Base-by-base conservation (phyloP, 2,329 filamentous ascomycete species). In the Penicillium sp. region DNA sequence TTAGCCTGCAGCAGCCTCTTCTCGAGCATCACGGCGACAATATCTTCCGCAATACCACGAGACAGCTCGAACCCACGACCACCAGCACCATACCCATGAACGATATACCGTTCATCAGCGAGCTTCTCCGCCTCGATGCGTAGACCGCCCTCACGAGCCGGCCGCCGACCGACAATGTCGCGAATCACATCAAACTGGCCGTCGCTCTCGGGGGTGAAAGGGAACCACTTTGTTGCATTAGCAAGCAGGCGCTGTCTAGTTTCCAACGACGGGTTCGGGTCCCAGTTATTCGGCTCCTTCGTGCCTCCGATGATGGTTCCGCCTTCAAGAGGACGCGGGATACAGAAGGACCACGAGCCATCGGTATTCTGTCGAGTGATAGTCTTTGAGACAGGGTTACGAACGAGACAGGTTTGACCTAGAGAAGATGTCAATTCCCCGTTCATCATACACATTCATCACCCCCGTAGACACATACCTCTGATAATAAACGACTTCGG, bases 221-320 rank as follows among this genome's bases (percentile, higher is more conserved):
- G 74, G 58, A 77, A 77, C 65, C 69, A 70, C 47, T 75, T 71
- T 2, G 69, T 68, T 40, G 72, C 75, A 12, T 73, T 73, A 3
- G 61, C 58, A 5, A 88, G 75, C 14, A 88, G 68, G 28, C 63
- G 67, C 36, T 74, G 68, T 17, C 84, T 71, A 0, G 80, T 78
- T 44, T 78, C 77, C 1, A 61, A 55, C 0, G 77, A 81, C 1
- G 84, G 80, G 17, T 76, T 71, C 0, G 77, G 67, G 44, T 81
- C 75, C 81, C 82, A 85, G 66, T 86, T 75, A 53, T 81, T 72
- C 1, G 79, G 77, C 64, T 88, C 81, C 67, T 87, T 88, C 10
- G 85, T 88, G 0, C 86, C 86, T 5, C 86, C 86, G 19, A 88
- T 81, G 37, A 88, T 76, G 0, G 85, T 88, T 3, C 86, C 86